These are phyloP conservation scores for Ampelocalamus luodianensis DNA, from an alignment of 176 grass and related monocot species.

Conservation along the genomic window DNA sequence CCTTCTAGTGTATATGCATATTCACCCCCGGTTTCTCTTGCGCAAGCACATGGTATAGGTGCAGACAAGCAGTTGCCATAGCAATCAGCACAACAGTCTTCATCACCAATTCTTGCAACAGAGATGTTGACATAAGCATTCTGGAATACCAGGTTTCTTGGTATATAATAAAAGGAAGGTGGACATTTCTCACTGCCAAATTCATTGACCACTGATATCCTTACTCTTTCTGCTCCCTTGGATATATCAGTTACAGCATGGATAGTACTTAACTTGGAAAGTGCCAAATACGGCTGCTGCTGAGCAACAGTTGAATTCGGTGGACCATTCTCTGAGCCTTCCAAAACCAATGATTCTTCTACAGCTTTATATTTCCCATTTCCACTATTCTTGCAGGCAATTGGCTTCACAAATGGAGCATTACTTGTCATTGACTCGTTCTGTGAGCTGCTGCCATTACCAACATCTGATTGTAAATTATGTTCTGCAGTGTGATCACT, in stretches of 20 bases:
- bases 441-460: constrained; percentile 5
- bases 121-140: constrained; percentile 61
- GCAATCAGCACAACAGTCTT: constrained; percentile 69
- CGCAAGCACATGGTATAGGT: constrained; percentile 62
- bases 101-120: constrained; percentile 64
- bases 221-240: constrained; percentile 63
- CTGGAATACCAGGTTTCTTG: constrained; percentile 55
- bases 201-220: constrained; percentile 66
- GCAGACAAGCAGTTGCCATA: constrained; percentile 60
- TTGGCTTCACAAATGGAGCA: no score
- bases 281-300: constrained; percentile 36
- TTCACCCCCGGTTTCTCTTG: constrained; percentile 64
- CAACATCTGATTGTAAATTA: constrained; percentile 26
- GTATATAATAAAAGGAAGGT: constrained; percentile 60
- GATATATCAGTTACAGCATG: constrained; percentile 71
- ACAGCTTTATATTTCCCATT: constrained; percentile 28
- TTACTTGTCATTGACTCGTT: background rate
- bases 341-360: constrained; percentile 26
- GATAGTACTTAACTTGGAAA: constrained; percentile 39
- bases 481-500: constrained; percentile 31
- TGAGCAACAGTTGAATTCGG: constrained; percentile 9
- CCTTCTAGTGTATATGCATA: constrained; percentile 69
- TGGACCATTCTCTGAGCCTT: constrained; percentile 12
- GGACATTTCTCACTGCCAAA: constrained; percentile 47
- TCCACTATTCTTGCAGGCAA: background rate